Evolutionary conservation across 192 early-diverging fungal genomes (phyloP), one percentile per base, ranked within the genome.

Genomic region (Coemansia sp.): DNA sequence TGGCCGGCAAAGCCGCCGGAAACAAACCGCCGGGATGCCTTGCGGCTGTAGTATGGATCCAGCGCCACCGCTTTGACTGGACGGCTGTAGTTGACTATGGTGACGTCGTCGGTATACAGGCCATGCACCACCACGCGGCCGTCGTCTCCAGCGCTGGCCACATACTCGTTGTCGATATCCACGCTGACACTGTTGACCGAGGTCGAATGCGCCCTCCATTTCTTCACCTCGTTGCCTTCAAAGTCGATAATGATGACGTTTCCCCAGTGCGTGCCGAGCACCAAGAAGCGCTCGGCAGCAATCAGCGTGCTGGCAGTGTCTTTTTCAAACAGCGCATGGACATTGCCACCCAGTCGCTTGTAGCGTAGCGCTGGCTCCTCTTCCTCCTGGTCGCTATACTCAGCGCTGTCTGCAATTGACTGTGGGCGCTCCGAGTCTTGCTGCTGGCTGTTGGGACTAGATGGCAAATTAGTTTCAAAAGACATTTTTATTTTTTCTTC

Each of bases 361-460:
- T 96, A 98, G 53, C 91, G 87, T 33, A 98, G 80, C 57, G 88
- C 87, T 14, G 96, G 96, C 67, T 98, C 96, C 30, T 91, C 91
- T 26, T 96, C 70, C 3, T 83, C 75, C 31, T 69, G 78, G 19
- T 83, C 75, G 51, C 68, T 54, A 7, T 35, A 35, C 43, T 45
- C 46, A 5, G 11, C 16, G 39, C 72, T 69, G 39, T 40, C 23
- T 36, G 12, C 7, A 15, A 10, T 19, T 12, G 6, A 23, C 4
- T 11, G 18, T 14, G 21, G 47, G 47, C 26, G 40, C 15, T 28
- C 46, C 3, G 46, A 14, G 13, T 12, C 46, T 5, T 28, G 46
- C 46, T 28, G 46, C 46, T 28, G 46, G 23, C 15, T 28, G 14
- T 7, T 48, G 14, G 21, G 26, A 28, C 46, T 12, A 23, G 46